Percentiles rank a stretch among this genome's conserved stretches.
Conservation (phyloP, 1,284 basidiomycete species). For the Ganoderma boninense region DNA sequence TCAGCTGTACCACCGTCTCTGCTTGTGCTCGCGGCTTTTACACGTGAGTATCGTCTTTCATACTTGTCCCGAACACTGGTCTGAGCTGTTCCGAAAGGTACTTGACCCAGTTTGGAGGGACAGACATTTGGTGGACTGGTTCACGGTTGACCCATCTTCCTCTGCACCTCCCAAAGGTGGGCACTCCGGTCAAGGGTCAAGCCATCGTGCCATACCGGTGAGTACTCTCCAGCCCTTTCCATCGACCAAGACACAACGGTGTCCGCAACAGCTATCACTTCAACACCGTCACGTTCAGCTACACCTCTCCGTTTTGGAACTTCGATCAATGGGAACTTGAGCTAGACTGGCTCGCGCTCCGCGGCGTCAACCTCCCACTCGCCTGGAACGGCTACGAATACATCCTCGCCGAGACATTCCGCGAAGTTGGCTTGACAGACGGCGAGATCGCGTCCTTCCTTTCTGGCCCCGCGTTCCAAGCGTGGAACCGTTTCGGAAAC, state of each 20-base stretch:
- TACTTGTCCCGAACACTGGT: neutral
- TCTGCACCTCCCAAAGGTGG: slow-evolving; percentile 41
- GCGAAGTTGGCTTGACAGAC: slow-evolving; percentile 48
- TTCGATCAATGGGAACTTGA: slow-evolving; percentile 53
- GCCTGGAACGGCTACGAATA: slow-evolving; percentile 54
- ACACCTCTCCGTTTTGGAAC: slow-evolving; percentile 51
- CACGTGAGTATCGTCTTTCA: slow-evolving; percentile 31
- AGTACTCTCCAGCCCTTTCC: neutral
- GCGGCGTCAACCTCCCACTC: slow-evolving; percentile 53
- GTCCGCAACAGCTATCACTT: slow-evolving; percentile 44
- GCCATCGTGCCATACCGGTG: slow-evolving; percentile 51
- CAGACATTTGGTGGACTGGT: slow-evolving; percentile 55
- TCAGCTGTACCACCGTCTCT: slow-evolving; percentile 41
- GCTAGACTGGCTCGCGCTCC: slow-evolving; percentile 54
- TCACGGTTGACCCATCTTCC: slow-evolving; percentile 48
- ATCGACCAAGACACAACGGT: neutral
- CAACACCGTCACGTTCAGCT: slow-evolving; percentile 55
- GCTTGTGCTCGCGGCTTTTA: slow-evolving; percentile 43
- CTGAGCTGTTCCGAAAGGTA: slow-evolving; percentile 39
- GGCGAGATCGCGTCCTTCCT: slow-evolving; percentile 46
- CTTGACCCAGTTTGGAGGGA: slow-evolving; percentile 45
- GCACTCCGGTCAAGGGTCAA: slow-evolving; percentile 41
- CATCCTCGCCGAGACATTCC: slow-evolving; percentile 47
- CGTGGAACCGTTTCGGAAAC: slow-evolving; percentile 56
- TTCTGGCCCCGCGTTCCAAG: slow-evolving; percentile 52